Conservation (phyloP, 352 stramenopile genomes). For the Phytophthora cactorum region DNA sequence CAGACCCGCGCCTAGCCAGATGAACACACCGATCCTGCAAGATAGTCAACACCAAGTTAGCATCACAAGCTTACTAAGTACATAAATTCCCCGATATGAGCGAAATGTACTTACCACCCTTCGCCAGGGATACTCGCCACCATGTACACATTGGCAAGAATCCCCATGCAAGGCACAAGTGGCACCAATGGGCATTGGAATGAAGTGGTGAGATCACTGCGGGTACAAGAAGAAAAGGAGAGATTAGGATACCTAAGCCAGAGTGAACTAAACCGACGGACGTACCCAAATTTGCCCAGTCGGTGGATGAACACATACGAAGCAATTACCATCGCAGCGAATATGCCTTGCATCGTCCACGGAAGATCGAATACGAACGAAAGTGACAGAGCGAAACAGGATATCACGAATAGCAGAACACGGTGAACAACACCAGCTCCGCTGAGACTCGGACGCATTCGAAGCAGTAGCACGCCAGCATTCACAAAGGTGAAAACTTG, state of each 20-base stretch:
- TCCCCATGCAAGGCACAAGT: conserved; percentile 59
- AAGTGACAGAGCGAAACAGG: conserved; percentile 67
- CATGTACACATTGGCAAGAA: conserved; percentile 78
- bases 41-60: conserved; percentile 9
- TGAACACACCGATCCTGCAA: conserved; percentile 69
- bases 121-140: conserved; percentile 57
- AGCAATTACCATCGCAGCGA: conserved; percentile 41
- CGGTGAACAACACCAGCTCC: conserved; percentile 49
- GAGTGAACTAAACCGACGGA: not conserved
- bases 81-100: not conserved
- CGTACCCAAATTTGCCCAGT: conserved; percentile 65
- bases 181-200: conserved; percentile 73
- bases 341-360: conserved; percentile 47
- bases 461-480: conserved; percentile 87
- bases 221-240: not conserved
- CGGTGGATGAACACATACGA: conserved; percentile 61
- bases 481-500: conserved; percentile 95
- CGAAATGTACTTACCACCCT: conserved; percentile 52
- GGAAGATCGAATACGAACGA: conserved; percentile 73
- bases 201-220: conserved; percentile 37
- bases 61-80: not conserved
- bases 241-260: not conserved
- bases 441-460: conserved; percentile 58
- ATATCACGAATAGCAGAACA: conserved; percentile 66
- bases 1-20: conserved; percentile 72